Evolutionary conservation across 2,329 filamentous ascomycete genomes (phyloP), one percentile per base, ranked within the genome.

Genomic region (Curvularia sp.): DNA sequence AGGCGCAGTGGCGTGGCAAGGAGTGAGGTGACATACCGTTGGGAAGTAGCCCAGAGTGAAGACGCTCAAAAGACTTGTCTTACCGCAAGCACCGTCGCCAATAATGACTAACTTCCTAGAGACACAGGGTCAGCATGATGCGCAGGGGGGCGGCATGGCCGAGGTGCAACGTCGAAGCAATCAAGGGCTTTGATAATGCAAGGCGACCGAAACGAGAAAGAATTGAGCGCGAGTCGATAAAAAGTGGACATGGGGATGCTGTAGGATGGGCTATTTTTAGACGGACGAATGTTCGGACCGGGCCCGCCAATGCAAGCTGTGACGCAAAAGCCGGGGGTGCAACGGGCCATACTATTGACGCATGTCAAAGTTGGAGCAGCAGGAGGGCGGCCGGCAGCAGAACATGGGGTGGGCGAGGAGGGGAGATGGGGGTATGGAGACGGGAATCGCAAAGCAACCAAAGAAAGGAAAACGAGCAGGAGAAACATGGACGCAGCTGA

Each of bases 21-120:
- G 36, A 19, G 45, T 8, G 36, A 36, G 21, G 28, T 41, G 48
- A 54, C 55, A 25, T 83, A 97, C 94, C 74, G 93, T 97, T 71
- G 95, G 95, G 73, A 98, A 99, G 80, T 97, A 98, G 57, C 95
- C 95, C 53, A 99, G 84, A 34, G 95, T 99, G 80, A 99, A 99
- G 68, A 99, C 95, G 77, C 93, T 97, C 67, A 99, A 83, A 72
- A 99, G 82, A 87, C 92, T 96, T 51, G 95, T 99, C 84, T 99
- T 99, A 73, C 95, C 95, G 80, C 95, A 99, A 69, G 95, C 95
- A 82, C 95, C 95, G 75, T 97, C 93, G 61, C 93, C 93, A 72
- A 97, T 97, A 70, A 97, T 97, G 73, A 97, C 93, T 74, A 97
- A 84, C 82, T 97, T 97, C 83, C 93, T 97, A 75, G 61, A 60